Evolutionary conservation across 805 yeast species (phyloP), one percentile per base, ranked within the genome.

Genomic region (Brettanomyces sp.): DNA sequence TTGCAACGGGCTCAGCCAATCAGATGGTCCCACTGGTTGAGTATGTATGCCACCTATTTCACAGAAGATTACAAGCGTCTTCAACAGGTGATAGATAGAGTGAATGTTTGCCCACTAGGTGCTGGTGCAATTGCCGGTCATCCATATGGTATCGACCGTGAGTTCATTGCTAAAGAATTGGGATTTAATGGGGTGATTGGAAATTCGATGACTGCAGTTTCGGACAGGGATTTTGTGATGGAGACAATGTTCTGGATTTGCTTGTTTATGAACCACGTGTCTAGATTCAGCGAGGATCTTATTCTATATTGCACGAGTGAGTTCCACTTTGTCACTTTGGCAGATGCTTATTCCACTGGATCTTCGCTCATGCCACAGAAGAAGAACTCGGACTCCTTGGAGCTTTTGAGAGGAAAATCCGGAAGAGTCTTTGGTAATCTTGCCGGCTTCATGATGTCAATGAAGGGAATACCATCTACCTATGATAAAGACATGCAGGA

Each of bases 1-100:
- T 72, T 93, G 63, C 99, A 93, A 73, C 85, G 96, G 64, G 98
- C 98, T 2, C 99, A 90, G 68, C 99, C 99, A n/a, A 93, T 93
- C 60, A 80, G 99, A 69, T 93, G 99, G 99, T 74, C 97, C 1
- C 99, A 93, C 64, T 91, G 97, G 96, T 73, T 93, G 54, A 79
- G 91, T 54, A 81, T 88, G 63, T 91, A 93, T 60, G 97, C 96
- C 36, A 91, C 99, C 2, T 93, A 90, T 62, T 83, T 93, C 66
- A 78, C 90, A 8, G 89, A 89, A 60, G 99, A 93, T 63, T 80
- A 84, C 68, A 79, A 85, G 63, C 79, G 99, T 63, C 74, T 93
- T 55, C 68, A 76, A 52, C 93, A 95, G 67, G 74, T 93, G 45
- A 76, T 83, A 52, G 82, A 70, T 47, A 81, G 99, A 65, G 79